Evolutionary conservation across 176 grass and related monocot genomes (phyloP), one percentile per base, ranked within the genome.

Genomic region (Raddia guianensis): DNA sequence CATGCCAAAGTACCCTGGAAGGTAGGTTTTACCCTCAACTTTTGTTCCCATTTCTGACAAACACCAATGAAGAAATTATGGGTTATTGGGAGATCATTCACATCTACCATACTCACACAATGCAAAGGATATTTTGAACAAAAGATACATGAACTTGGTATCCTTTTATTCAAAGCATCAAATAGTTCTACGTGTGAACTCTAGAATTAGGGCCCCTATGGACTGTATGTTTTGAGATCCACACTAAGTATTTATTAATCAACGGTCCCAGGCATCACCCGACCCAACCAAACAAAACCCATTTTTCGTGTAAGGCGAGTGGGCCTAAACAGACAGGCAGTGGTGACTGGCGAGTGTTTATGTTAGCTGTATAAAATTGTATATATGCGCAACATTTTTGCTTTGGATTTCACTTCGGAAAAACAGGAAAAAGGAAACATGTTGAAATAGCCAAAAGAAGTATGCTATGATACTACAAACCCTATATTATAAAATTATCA

Each of bases 41-140:
- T 97, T 82, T 74, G 66, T 90, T 84, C 76, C 87, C 85, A 97
- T 80, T 56, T 59, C 91, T 97, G 76, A 68, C 73, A 88, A 80
- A 66, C 65, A 72, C 76, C 50, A 7, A 74, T 3, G 52, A 56
- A 80, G 33, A 57, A 67, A 88, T 66, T 80, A 4, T 34, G 27
- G 57, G 1, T 75, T 63, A 66, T 43, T 55, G 8, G 49, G 33
- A 54, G 12, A 80, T 70, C 76, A 80, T 72, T 33, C 52, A 60
- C 42, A 68, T 59, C 8, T 11, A 49, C 3, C n/a, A 72, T 21
- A 65, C 50, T 63, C 8, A 60, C 12, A 75, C 40, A 44, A n/a
- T 15, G 42, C 16, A 8, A 62, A 50, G 16, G 55, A 70, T 43
- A 81, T 62, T 7, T 52, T 9, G 18, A 62, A 81, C 1, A 9